Conservation (phyloP, 768 basidiomycete genomes). For the Harrya chromipes region DNA sequence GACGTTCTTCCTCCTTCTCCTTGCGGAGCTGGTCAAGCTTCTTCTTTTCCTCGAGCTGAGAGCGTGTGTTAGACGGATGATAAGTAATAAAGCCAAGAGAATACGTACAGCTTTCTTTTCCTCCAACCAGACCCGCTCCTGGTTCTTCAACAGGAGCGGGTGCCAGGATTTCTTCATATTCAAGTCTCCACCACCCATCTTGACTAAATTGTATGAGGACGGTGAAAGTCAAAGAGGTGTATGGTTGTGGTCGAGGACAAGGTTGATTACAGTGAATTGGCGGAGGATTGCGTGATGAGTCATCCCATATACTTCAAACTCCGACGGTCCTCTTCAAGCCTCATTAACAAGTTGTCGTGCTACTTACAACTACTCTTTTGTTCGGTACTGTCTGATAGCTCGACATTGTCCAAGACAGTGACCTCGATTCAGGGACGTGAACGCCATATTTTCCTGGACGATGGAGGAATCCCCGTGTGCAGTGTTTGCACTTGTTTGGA, state of each 20-base stretch:
- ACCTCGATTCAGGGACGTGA: too few species aligned
- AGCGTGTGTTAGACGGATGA: constrained; percentile 10
- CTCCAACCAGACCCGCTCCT: constrained; percentile 99
- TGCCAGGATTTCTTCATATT: constrained; percentile 99
- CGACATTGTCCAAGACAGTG: too few species aligned
- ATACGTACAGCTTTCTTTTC: constrained; percentile 89
- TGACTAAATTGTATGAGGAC: constrained; percentile 36
- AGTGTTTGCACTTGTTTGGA: constrained; percentile 34
- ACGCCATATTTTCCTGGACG: too few species aligned
- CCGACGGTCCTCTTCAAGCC: background rate
- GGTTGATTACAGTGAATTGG: background rate
- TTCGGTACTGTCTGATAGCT: too few species aligned
- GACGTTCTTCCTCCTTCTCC: constrained; percentile 96
- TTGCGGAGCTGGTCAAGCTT: constrained; percentile 95
- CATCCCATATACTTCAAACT: background rate
- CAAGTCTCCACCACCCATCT: constrained; percentile 97
- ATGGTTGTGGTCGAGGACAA: constrained; percentile 6
- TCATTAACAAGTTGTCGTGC: too few species aligned
- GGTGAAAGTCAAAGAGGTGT: constrained; percentile 2
- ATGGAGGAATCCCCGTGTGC: too few species aligned
- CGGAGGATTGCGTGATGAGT: constrained; percentile 2
- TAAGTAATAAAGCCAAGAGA: background rate
- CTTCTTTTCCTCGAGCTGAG: constrained; percentile 96
- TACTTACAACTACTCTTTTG: too few species aligned
- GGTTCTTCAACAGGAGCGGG: constrained; percentile 95